Base-by-base conservation (phyloP, 495 filamentous ascomycete genomes). In the Articulospora tetracladia region DNA sequence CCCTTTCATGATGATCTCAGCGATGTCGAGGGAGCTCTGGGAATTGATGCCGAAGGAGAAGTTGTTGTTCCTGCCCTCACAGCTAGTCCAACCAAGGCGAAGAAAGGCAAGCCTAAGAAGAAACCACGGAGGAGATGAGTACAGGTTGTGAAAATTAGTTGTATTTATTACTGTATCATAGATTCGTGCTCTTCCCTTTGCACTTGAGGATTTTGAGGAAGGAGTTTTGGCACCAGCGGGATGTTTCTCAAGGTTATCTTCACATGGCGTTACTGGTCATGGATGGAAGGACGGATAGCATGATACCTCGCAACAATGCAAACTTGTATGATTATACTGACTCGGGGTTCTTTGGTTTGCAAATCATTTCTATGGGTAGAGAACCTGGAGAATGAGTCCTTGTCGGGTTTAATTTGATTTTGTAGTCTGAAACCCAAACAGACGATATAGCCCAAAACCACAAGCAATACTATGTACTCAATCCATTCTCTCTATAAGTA, bases 11-110 rank as follows among this genome's bases (percentile, higher is more conserved):
- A 86, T 59, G 92, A 93, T 57, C 77, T 97, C 6, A 93, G 86
- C 54, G 92, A 96, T 62, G 82, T 97, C 65, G 91, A 93, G 57
- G 92, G 95, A 50, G 91, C 92, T 19, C 71, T 79, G 84, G 60
- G 83, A 24, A 73, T 76, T 32, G 76, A 80, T 28, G 52, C 51
- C 22, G 34, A 24, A 41, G 57, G 49, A 13, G 58, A 32, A 27
- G 34, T n/a, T 17, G 49, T 11, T 32, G 55, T 47, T 13, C 28
- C 46, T 19, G 27, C 53, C 19, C 52, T 34, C 10, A 34, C 49
- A 19, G 22, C 52, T 12, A 54, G 32, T 23, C 41, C 60, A 2
- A 13, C 63, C 17, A 66, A 66, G 46, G 44, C 57, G 1, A 69
- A 69, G 60, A 69, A 69, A 27, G 62, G 44, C 23, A 64, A 62